Evolutionary conservation across 2,329 filamentous ascomycete species (phyloP).

Genomic region (Hymenoscyphus occultus): DNA sequence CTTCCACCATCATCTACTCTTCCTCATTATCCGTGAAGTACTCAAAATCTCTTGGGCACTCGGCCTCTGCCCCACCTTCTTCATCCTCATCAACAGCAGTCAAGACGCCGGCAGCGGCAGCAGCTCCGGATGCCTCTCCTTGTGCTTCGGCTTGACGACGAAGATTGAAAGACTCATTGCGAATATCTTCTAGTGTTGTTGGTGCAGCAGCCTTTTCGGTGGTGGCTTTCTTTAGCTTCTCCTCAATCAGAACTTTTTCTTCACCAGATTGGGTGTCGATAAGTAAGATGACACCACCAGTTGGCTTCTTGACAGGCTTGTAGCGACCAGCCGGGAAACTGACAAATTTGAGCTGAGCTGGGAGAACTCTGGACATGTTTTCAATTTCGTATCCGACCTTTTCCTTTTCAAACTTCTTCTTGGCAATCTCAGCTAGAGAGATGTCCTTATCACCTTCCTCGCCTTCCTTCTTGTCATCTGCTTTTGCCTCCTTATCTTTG

Average conservation of each 20-base stretch:
- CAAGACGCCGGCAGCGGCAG: conserved; percentile 73
- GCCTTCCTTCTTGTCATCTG: conserved; percentile 61
- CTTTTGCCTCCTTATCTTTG: conserved; percentile 45
- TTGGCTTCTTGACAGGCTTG: conserved; percentile 91
- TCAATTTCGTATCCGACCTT: conserved; percentile 94
- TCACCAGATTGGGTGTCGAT: conserved; percentile 78
- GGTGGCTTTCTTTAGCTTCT: conserved; percentile 83
- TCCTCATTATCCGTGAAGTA: conserved; percentile 57
- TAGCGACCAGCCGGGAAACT: conserved; percentile 89
- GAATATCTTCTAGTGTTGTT: conserved; percentile 32
- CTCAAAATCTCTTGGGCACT: conserved; percentile 69
- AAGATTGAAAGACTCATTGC: conserved; percentile 38
- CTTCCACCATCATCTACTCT: conserved; percentile 16
- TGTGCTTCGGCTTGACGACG: conserved; percentile 39
- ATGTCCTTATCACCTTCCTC: conserved; percentile 58
- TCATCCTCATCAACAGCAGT: conserved; percentile 85
- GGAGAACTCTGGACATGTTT: conserved; percentile 95
- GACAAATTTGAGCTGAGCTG: conserved; percentile 90
- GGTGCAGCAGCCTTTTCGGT: conserved; percentile 56
- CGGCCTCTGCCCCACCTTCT: conserved; percentile 70
- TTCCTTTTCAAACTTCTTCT: conserved; percentile 93
- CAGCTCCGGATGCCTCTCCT: conserved; percentile 49
- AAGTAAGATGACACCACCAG: conserved; percentile 89
- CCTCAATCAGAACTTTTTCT: conserved; percentile 76
- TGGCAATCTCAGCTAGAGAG: conserved; percentile 54